These are phyloP conservation scores for Epithemia pelagica DNA, from an alignment of 108 stramenopile genomes.

Conservation along the genomic window DNA sequence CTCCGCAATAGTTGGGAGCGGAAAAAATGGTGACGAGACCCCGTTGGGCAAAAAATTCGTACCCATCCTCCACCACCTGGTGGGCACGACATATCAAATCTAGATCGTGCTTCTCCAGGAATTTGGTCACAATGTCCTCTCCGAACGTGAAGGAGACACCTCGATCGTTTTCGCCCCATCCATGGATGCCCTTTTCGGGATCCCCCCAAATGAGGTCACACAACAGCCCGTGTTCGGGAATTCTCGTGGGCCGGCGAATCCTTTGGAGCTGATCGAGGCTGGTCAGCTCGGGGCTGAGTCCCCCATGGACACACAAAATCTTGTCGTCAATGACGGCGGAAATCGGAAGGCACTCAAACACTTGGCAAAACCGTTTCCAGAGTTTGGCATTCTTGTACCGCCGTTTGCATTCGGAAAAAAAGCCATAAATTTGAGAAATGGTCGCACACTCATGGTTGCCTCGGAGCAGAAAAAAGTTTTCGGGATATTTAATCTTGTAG, in stretches of 20 bases:
- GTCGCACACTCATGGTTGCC: slow-evolving; percentile 99
- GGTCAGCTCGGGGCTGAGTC: slow-evolving; percentile 92
- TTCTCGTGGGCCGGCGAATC: slow-evolving; percentile 95
- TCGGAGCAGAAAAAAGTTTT: slow-evolving; percentile 98
- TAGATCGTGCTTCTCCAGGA: slow-evolving; percentile 95
- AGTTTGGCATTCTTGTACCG: slow-evolving; percentile 98
- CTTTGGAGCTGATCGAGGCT: slow-evolving; percentile 96
- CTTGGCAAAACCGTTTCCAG: slow-evolving; percentile 99
- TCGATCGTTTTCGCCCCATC: slow-evolving; percentile 99
- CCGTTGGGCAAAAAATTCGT: slow-evolving; percentile 99
- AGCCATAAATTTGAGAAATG: slow-evolving; percentile 99
- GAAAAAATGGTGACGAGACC: slow-evolving; percentile 98
- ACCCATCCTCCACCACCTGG: slow-evolving; percentile 99
- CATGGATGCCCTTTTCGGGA: slow-evolving; percentile 99
- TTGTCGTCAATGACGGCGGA: slow-evolving; percentile 99
- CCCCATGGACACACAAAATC: slow-evolving; percentile 99
- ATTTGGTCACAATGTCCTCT: slow-evolving; percentile 97
- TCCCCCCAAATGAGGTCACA: slow-evolving; percentile 99
- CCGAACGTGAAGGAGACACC: slow-evolving; percentile 99
- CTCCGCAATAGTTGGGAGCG: slow-evolving; percentile 99
- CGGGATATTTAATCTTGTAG: slow-evolving; percentile 99
- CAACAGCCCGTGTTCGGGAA: slow-evolving; percentile 97
- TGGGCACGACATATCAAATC: slow-evolving; percentile 99
- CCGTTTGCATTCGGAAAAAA: slow-evolving; percentile 98
- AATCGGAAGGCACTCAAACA: slow-evolving; percentile 98